Percentiles rank a stretch among this genome's conserved stretches.
phyloP scores from a whole-genome alignment of 768 basidiomycete species.

The Dioszegia hungarica region DNA sequence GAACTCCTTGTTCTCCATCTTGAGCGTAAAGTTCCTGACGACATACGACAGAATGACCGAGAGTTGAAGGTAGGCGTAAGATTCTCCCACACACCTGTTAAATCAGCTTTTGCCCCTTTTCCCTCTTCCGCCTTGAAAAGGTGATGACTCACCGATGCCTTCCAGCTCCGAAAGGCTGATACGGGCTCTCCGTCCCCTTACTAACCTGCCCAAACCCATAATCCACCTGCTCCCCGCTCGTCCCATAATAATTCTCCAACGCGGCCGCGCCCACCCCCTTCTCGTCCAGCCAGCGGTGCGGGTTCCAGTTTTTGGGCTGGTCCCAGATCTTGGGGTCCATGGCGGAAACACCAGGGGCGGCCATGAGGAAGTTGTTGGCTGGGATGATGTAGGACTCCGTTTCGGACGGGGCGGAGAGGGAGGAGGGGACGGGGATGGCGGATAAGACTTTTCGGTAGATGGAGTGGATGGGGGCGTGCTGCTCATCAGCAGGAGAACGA shows the following conservation, averaged over 20 bases:
- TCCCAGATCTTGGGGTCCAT: conserved; percentile 80
- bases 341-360: conserved; percentile 81
- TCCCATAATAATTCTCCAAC: conserved; percentile 60
- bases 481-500: conserved; percentile 9
- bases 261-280: conserved; percentile 77
- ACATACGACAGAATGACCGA: conserved; percentile 75
- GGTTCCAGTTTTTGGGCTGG: conserved; percentile 67
- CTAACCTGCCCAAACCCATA: conserved; percentile 92
- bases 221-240: conserved; percentile 78
- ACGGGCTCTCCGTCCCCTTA: conserved; percentile 93
- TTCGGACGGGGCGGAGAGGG: conserved; percentile 65
- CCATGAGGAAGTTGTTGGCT: conserved; percentile 81
- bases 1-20: conserved; percentile 59
- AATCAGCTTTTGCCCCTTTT: background rate
- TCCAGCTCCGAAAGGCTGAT: conserved; percentile 97
- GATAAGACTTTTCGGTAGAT: conserved; percentile 74
- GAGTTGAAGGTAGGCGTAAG: conserved; percentile 94
- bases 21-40: conserved; percentile 70
- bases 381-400: conserved; percentile 77
- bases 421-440: conserved; percentile 73
- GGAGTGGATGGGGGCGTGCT: conserved; percentile 26
- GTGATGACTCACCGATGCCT: conserved; percentile 75
- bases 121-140: background rate
- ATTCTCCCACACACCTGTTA: conserved; percentile 30
- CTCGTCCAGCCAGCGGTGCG: conserved; percentile 76